Evolutionary conservation across 345 rosid genomes (phyloP), one percentile per base, ranked within the genome.

Genomic region (Psidium guajava): DNA sequence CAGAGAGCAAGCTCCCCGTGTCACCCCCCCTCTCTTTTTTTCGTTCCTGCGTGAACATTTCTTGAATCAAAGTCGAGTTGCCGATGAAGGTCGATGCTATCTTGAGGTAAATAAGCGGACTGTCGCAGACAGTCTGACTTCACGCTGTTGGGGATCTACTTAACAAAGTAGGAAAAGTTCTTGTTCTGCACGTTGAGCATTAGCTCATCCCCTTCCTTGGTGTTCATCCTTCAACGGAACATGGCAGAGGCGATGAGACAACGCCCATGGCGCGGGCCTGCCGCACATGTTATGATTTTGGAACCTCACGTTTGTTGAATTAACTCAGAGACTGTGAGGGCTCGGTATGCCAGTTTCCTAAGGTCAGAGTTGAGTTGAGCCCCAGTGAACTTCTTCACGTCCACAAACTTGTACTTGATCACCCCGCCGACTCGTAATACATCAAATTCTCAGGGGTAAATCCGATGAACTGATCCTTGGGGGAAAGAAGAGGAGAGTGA

Each of bases 301-400:
- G 96, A 50, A 82, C 93, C 96, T 95, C 96, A 94, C 96, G 93
- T 94, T 84, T 94, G 96, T 87, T 94, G 96, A 22, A 95, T 93
- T 14, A 94, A 93, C 84, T 94, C 95, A 6, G 96, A 95, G 61
- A 94, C 96, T 3, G 96, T 91, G 74, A 94, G 92, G 80, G 94
- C 91, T 5, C 96, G 85, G 91, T 94, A 94, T n/a, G n/a, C n/a
- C n/a, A n/a, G n/a, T n/a, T n/a, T n/a, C n/a, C n/a, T n/a, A n/a
- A n/a, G n/a, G n/a, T n/a, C n/a, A n/a, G n/a, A n/a, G n/a, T n/a
- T n/a, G n/a, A n/a, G n/a, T n/a, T n/a, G n/a, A n/a, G n/a, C n/a
- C n/a, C n/a, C n/a, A n/a, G n/a, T n/a, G n/a, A n/a, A n/a, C n/a
- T n/a, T n/a, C n/a, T n/a, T n/a, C n/a, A n/a, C n/a, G n/a, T n/a